Base-by-base conservation (phyloP, 1,284 basidiomycete genomes). In the Ganoderma sinense region DNA sequence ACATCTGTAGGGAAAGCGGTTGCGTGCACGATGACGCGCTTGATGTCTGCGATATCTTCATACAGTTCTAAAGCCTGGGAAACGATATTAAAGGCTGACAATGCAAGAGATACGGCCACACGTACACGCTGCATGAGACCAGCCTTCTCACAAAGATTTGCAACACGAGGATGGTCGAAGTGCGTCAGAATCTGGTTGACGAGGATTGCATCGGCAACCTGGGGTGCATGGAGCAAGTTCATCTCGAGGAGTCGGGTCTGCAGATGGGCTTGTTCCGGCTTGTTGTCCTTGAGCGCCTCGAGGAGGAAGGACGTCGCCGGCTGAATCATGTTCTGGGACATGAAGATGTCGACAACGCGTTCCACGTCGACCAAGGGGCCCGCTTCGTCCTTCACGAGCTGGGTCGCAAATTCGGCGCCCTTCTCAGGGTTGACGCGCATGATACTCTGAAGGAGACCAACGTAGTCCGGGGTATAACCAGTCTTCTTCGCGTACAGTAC, bases 311-410 rank as follows among this genome's bases (percentile, higher is more conserved):
- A 97, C 0, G 98, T 99, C 20, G 98, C 98, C 62, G 97, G 98
- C 83, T 99, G 98, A 72, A 99, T 97, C 96, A 99, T 97, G 85
- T 99, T 99, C 81, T 99, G 97, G 2, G 94, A 94, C 96, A 98
- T 98, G 87, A 99, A 99, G 79, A 99, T 98, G 80, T 99, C 98
- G 70, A 98, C 95, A 65, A 97, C 96, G 67, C 96, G 87, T 82
- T 99, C 97, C 71, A 99, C 85, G 78, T 99, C 97, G 62, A 99
- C 95, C 71, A 99, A 84, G 41, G 98, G 94, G 7, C 98, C 98
- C 60, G 83, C 84, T 82, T 99, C 97, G 75, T 99, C 97, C 79
- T 98, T 97, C 67, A 94, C 94, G 26, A 99, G 88, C 81, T 96
- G 95, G n/a, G 91, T 89, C 33, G 98, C 98, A 78, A 99, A 99